Evolutionary conservation across 208 protist genomes (phyloP).

Genomic region (Trypanosoma congolense): DNA sequence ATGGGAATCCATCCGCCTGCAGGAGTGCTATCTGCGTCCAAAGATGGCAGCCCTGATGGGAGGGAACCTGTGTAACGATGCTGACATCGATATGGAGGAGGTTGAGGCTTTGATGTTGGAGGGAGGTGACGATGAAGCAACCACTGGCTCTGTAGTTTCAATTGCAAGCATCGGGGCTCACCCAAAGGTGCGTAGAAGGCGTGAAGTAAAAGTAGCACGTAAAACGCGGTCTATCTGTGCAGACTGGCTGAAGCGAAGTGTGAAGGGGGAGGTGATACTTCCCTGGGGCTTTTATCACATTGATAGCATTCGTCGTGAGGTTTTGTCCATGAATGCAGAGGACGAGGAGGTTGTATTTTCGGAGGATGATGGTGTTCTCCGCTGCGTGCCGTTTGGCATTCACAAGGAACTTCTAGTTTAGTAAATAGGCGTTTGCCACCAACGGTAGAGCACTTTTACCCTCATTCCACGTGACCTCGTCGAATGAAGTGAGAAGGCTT

Average conservation of each 20-base stretch:
- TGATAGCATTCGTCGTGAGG: constrained; percentile 72
- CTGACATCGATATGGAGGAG: constrained; percentile 76
- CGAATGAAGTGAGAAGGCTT: too few species aligned
- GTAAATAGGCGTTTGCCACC: neutral
- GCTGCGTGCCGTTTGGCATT: constrained; percentile 73
- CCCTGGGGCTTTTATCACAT: constrained; percentile 87
- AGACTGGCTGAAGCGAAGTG: constrained; percentile 58
- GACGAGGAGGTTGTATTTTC: constrained; percentile 50
- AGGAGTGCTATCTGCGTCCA: constrained; percentile 88
- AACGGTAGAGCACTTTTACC: neutral
- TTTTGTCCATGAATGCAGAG: constrained; percentile 50
- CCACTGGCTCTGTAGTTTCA: constrained; percentile 31
- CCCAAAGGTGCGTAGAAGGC: constrained; percentile 55
- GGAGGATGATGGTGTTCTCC: constrained; percentile 52
- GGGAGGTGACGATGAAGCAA: constrained; percentile 48
- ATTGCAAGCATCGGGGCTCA: constrained; percentile 61
- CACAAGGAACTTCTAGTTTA: constrained; percentile 64
- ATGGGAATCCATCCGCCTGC: constrained; percentile 58
- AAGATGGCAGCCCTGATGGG: constrained; percentile 82
- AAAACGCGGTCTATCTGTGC: constrained; percentile 61
- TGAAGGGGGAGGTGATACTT: constrained; percentile 82
- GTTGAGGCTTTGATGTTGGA: constrained; percentile 67
- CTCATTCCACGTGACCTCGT: neutral
- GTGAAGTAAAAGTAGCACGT: constrained; percentile 71
- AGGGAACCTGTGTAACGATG: constrained; percentile 70